phyloP scores from a whole-genome alignment of 2,329 filamentous ascomycete genomes.

The Conoideocrella luteorostrata region DNA sequence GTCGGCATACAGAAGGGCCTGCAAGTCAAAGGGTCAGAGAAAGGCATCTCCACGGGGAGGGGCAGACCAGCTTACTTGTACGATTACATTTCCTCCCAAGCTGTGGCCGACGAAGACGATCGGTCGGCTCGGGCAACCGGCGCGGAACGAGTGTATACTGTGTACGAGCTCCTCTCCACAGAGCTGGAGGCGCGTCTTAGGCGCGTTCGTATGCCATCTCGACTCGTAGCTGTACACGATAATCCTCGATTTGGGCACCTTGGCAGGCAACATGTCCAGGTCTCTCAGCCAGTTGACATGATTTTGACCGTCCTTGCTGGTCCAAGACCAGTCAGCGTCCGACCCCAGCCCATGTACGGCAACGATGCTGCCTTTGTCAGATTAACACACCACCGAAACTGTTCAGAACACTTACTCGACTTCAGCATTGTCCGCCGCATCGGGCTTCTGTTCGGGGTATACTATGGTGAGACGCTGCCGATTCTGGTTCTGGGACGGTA shows the following conservation, averaged over 20 bases:
- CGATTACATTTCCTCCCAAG: conserved; percentile 14
- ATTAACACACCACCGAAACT: not conserved
- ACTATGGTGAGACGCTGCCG: not conserved
- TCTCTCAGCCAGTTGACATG: conserved; percentile 15
- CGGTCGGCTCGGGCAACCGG: conserved; percentile 5
- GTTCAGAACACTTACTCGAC: not conserved
- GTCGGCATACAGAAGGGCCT: conserved; percentile 13
- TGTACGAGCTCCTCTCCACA: conserved; percentile 13
- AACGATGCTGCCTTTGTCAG: not conserved
- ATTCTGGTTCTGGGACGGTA: not conserved
- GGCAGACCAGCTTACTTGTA: conserved; percentile 10
- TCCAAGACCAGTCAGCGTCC: conserved; percentile 16
- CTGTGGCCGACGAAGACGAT: conserved; percentile 16
- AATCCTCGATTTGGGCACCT: not conserved
- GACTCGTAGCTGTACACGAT: conserved; percentile 15
- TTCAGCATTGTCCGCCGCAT: not conserved
- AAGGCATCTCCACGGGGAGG: not conserved
- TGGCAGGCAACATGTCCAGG: conserved; percentile 10
- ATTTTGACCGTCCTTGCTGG: no score
- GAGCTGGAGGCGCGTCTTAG: conserved; percentile 14
- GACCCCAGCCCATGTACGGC: conserved; percentile 15
- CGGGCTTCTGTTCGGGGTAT: not conserved
- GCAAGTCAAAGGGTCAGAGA: not conserved
- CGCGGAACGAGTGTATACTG: conserved; percentile 9
- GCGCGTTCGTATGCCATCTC: conserved; percentile 13